Base-by-base conservation (phyloP, 305 asterid genomes). In the Salvia sclarea region DNA sequence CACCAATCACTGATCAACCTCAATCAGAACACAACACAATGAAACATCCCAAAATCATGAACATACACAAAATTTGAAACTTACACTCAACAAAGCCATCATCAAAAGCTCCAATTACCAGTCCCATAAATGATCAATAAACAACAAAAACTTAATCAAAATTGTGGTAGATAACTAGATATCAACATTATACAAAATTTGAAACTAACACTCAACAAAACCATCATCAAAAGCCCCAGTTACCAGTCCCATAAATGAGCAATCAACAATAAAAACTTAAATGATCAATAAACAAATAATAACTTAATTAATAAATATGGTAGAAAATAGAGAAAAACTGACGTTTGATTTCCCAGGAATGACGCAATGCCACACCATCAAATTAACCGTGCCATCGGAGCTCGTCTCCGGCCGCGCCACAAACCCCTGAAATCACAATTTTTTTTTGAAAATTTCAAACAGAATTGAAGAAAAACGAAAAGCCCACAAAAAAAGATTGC, bases 311-410 rank as follows among this genome's bases (percentile, higher is more conserved):
- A n/a, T n/a, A n/a, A n/a, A 20, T 6, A 3, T 6, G 40, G 10
- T 6, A 31, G 31, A 6, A 17, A 14, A 1, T 1, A 33, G 37
- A 11, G 47, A 31, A 62, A 76, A 8, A 57, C 69, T 64, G 5
- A 74, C 82, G 22, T 66, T 49, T 25, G 74, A 0, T 69, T 78
- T 78, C 11, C 82, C 82, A 60, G 82, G 82, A 58, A 74, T 74
- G 22, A 41, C 20, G 74, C 82, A 78, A 14, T 74, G 66, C 82
- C 79, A 78, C 54, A 54, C 71, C 82, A 74, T 74, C 74, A 78
- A 35, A 61, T 78, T 74, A 18, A 74, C 79, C 18, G 82, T 16
- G 16, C 82, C 82, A 60, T 78, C 76, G 2, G 62, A 21, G 18
- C 37, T 47, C 53, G 79, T 48, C 53, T 73, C 79, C 4, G 82